Evolutionary conservation across 2,329 filamentous ascomycete species (phyloP), one percentile per base, ranked within the genome.

Genomic region (Xylariaceae sp.): DNA sequence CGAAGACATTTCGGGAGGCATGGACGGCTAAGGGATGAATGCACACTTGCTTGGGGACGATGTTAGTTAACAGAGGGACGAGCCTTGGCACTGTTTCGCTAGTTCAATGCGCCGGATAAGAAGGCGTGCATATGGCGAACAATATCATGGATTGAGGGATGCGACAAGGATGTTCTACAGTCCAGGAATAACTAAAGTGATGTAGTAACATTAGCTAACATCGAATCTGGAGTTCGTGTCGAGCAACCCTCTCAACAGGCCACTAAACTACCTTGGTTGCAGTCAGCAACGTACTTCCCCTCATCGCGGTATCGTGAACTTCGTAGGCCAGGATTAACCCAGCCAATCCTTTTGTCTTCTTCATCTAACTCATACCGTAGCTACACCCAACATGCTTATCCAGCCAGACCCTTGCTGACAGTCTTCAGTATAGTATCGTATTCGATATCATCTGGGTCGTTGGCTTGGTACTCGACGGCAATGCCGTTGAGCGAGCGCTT

Each of bases 371-470:
- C 55, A 56, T 56, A 44, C 17, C 47, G 23, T 48, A 51, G 34
- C 53, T 45, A 44, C 15, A 48, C 8, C 49, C 17, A 10, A 34
- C 11, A 45, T 53, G 64, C 66, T 76, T 79, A 81, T 71, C 72
- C 73, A 67, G 82, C 80, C 71, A 80, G 73, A 70, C 82, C 80
- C 81, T 87, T 85, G 82, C 81, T 85, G 77, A 87, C 81, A 61
- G 77, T 80, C 76, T 81, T 82, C 75, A 91, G 78, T 73, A 93
- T 81, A 71, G 80, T 82, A 65, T 89, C 85, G 76, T 85, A 87
- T 79, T 92, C 89, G 72, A 94, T 89, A 75, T 93, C 89, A 75
- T 91, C 88, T 68, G 78, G 76, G 75, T 93, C 89, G 80, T 92
- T 92, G 79, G 89, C 89, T 81, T 94, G 89, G 70, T 92, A 82